Conservation (phyloP, 805 yeast genomes). For the Teunomyces atbi region DNA sequence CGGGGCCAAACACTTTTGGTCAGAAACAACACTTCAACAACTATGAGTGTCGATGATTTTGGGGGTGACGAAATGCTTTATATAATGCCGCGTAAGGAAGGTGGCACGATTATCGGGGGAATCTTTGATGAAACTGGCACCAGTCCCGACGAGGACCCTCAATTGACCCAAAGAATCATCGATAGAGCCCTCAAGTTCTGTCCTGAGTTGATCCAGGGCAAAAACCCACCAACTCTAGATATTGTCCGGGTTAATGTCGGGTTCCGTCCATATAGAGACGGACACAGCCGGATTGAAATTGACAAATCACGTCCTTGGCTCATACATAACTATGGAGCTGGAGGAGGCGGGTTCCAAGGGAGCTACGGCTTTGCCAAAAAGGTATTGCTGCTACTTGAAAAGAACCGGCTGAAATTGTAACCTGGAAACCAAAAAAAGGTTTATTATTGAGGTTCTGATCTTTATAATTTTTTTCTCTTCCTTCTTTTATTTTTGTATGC, state of each 20-base stretch:
- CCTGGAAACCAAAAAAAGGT: background rate
- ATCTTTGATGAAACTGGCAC: slow-evolving; percentile 19
- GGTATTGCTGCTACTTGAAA: background rate
- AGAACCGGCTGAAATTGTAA: background rate
- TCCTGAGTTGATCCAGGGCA: slow-evolving; percentile 36
- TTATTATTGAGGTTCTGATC: background rate
- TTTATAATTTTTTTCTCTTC: background rate
- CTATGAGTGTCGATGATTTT: slow-evolving; percentile 34
- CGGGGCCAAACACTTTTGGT: slow-evolving; percentile 59
- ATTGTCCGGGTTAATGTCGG: slow-evolving; percentile 36
- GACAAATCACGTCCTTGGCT: slow-evolving; percentile 34
- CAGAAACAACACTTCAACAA: slow-evolving; percentile 36
- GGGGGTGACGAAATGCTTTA: slow-evolving; percentile 49
- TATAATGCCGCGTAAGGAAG: slow-evolving; percentile 69
- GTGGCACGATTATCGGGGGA: slow-evolving; percentile 72
- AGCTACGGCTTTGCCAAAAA: slow-evolving; percentile 3
- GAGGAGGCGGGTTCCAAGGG: slow-evolving; percentile 8
- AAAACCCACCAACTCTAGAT: slow-evolving; percentile 30
- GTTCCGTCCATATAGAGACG: slow-evolving; percentile 37
- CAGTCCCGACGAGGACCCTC: slow-evolving; percentile 32
- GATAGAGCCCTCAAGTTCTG: slow-evolving; percentile 42
- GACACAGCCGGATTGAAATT: slow-evolving; percentile 33
- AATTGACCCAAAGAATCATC: slow-evolving; percentile 47
- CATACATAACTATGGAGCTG: slow-evolving; percentile 66
- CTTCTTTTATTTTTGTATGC: background rate